Conservation (phyloP, 148 eudicot genomes). For the Diospyros lotus region DNA sequence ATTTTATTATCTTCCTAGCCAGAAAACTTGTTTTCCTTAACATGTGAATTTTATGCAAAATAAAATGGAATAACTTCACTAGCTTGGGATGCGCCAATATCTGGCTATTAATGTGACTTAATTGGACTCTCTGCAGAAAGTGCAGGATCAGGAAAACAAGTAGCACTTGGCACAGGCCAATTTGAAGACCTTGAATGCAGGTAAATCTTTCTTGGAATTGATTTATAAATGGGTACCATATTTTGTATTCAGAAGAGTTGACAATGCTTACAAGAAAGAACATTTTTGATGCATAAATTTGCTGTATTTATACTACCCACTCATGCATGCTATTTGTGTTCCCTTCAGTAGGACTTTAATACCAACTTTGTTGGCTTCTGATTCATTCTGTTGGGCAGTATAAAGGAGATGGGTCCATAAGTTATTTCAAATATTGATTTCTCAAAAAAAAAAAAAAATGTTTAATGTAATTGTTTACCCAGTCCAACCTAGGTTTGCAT, state of each 20-base stretch:
- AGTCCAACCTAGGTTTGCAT: background rate
- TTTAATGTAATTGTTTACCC: background rate
- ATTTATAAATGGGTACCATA: background rate
- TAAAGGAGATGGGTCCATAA: background rate
- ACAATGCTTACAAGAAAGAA: background rate
- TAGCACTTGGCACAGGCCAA: constrained; percentile 70
- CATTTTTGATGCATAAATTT: background rate
- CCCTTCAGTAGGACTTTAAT: background rate
- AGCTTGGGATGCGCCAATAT: background rate
- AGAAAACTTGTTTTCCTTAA: background rate
- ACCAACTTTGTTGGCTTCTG: background rate
- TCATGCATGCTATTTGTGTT: background rate
- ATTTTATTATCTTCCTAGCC: background rate
- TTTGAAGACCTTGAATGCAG: constrained; percentile 79
- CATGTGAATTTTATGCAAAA: background rate
- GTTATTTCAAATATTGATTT: background rate
- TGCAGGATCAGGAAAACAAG: constrained; percentile 51
- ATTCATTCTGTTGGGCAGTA: background rate
- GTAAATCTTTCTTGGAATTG: constrained; percentile 29
- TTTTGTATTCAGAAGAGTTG: background rate
- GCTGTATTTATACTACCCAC: background rate
- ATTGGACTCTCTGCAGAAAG: constrained; percentile 25
- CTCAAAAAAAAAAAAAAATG: background rate
- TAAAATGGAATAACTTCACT: background rate
- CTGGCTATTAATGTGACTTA: background rate